Evolutionary conservation across 306 rosid genomes (phyloP).

Genomic region (Quercus rubra): DNA sequence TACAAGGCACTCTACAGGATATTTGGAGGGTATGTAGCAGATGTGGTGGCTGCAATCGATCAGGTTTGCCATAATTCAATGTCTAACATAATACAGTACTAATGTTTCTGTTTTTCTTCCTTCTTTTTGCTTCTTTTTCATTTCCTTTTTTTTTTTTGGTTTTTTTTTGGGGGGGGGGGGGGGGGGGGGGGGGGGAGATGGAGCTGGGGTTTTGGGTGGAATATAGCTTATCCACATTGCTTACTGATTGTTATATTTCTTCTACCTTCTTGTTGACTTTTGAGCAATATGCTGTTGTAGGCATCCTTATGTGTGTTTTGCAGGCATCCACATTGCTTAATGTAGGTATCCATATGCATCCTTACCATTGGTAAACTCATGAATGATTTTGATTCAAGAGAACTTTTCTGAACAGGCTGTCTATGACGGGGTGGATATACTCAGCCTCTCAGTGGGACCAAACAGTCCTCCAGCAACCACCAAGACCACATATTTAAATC

Average conservation of each 20-base stretch:
- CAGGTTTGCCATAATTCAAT: constrained; percentile 55
- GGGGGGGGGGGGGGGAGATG: not conserved
- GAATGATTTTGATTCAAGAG: constrained; percentile 11
- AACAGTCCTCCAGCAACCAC: constrained; percentile 91
- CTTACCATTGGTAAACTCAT: not conserved
- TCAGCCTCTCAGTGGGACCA: constrained; percentile 99
- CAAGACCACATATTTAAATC: constrained; percentile 82
- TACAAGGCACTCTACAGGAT: constrained; percentile 95
- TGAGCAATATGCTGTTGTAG: not conserved
- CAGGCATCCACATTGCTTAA: not conserved
- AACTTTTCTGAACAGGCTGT: constrained; percentile 71
- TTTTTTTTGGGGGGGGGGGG: not conserved
- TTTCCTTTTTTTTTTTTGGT: not conserved
- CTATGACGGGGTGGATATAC: constrained; percentile 96
- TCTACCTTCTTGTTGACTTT: not conserved
- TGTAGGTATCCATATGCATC: not conserved
- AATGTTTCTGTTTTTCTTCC: constrained; percentile 1
- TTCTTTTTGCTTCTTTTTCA: not conserved
- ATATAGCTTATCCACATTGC: not conserved
- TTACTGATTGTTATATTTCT: not conserved
- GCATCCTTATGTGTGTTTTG: constrained; percentile 1
- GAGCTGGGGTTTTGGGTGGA: not conserved
- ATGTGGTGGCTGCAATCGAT: constrained; percentile 99
- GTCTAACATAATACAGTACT: not conserved
- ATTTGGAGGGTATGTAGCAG: constrained; percentile 95